Evolutionary conservation across 441 rosid genomes (phyloP).

Genomic region (Adansonia rubrostipa): DNA sequence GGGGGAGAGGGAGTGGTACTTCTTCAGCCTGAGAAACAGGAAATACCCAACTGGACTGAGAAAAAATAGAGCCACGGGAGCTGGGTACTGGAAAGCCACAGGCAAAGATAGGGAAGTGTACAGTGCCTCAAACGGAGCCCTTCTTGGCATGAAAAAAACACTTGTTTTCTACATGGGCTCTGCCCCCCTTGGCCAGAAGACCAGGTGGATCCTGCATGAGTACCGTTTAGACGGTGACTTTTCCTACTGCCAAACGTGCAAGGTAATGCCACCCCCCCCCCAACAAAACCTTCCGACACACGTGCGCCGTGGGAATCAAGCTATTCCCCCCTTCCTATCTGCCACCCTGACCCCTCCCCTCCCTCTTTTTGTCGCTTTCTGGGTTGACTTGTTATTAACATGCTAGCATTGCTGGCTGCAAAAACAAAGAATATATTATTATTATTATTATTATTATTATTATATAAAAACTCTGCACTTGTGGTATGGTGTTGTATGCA

Average conservation of each 20-base stretch:
- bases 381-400: slow-evolving; percentile 54
- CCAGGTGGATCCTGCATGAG: slow-evolving; percentile 99
- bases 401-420: too few relatives aligned
- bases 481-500: slow-evolving; percentile 11
- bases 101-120: slow-evolving; percentile 90
- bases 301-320: slow-evolving; percentile 42
- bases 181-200: slow-evolving; percentile 95
- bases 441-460: too few relatives aligned
- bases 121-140: slow-evolving; percentile 53
- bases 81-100: slow-evolving; percentile 98
- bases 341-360: too few relatives aligned
- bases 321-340: not conserved
- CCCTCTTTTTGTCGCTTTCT: slow-evolving; percentile 47
- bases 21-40: slow-evolving; percentile 92
- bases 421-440: too few relatives aligned
- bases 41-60: slow-evolving; percentile 95
- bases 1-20: slow-evolving; percentile 98
- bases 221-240: slow-evolving; percentile 89
- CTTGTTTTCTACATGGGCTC: slow-evolving; percentile 93
- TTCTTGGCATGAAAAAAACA: slow-evolving; percentile 94
- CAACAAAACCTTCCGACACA: slow-evolving; percentile 20
- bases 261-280: slow-evolving; percentile 54
- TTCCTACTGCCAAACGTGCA: slow-evolving; percentile 78
- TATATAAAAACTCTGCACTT: not conserved
- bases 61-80: slow-evolving; percentile 91